Evolutionary conservation across 768 basidiomycete species (phyloP).

Genomic region (Rubroboletus pulcherrimus): DNA sequence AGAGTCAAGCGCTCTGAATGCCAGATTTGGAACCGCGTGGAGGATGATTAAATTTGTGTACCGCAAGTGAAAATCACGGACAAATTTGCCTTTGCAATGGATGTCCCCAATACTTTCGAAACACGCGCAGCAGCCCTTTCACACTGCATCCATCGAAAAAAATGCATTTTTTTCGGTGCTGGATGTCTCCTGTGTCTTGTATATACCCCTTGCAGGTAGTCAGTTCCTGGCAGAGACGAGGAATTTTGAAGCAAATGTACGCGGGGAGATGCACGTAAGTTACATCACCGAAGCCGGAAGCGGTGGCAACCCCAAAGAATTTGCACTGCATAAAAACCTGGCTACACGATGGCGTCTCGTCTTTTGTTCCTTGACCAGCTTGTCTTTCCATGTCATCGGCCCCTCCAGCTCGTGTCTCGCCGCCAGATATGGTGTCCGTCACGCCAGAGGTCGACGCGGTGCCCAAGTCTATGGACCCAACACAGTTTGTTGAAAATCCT

Average conservation of each 20-base stretch:
- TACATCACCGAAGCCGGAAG: neutral
- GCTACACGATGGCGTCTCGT: neutral
- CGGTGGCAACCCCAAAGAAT: constrained; percentile 36
- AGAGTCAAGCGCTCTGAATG: neutral
- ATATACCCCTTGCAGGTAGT: neutral
- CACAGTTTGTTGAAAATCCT: constrained; percentile 24
- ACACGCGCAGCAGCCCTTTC: neutral
- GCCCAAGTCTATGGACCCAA: neutral
- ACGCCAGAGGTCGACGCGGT: neutral
- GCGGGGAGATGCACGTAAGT: neutral
- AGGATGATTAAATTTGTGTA: neutral
- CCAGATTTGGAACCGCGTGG: neutral
- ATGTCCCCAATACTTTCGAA: constrained; percentile 20
- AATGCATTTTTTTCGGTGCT: neutral
- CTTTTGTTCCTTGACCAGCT: constrained; percentile 26
- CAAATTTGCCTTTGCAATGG: neutral
- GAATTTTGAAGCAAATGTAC: neutral
- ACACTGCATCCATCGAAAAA: neutral
- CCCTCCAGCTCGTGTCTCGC: constrained; percentile 18
- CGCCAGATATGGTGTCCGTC: constrained; percentile 15
- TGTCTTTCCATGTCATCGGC: constrained; percentile 22
- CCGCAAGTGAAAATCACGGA: neutral
- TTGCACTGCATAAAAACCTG: constrained; percentile 26
- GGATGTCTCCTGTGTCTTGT: neutral
- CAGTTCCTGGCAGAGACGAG: neutral